Base-by-base conservation (phyloP, 495 filamentous ascomycete species). In the Penicillium turbatum region DNA sequence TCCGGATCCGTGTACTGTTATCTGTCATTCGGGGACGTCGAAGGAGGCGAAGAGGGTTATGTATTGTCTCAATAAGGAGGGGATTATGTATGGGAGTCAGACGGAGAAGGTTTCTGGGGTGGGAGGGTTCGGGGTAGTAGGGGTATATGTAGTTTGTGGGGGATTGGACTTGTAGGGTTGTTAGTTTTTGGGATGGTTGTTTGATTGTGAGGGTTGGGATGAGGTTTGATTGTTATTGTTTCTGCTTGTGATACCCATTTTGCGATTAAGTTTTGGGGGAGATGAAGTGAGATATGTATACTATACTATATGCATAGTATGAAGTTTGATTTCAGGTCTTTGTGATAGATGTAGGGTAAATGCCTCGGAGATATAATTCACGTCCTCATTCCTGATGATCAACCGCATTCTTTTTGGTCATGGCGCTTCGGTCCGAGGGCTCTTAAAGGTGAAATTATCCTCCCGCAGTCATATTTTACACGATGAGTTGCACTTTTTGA, bases 21-120 rank as follows among this genome's bases (percentile, higher is more conserved):
- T 64, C 3, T 64, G 61, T 47, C 54, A 39, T 36, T 50, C 57
- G 7, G 34, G 13, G 7, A 47, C 54, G 0, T 30, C 31, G 16
- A 48, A 51, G 2, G 12, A 58, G 17, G 51, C 57, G 7, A 43
- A 50, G 44, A 26, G 38, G 10, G 57, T 61, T 2, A 46, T 47
- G 30, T 61, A 64, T 29, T 64, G 61, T 32, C 39, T 64, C 44
- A 64, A 64, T 47, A 38, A 51, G 9, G 26, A 55, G 17, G 10
- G 7, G 1, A 35, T 61, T 8, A 13, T 50, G 5, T 49, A 61
- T 54, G 61, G 54, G 3, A 51, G 44, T 0, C 37, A 51, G 26
- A 26, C 30, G 38, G 44, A 29, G 34, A 38, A 38, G 4, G 15
- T 15, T 9, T 49, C 60, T 8, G 44, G 32, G 31, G 48, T 34